Percentiles rank a stretch among this genome's conserved stretches.
Evolutionary conservation across 768 basidiomycete genomes (phyloP).

Genomic region (Lactifluus echinatus): DNA sequence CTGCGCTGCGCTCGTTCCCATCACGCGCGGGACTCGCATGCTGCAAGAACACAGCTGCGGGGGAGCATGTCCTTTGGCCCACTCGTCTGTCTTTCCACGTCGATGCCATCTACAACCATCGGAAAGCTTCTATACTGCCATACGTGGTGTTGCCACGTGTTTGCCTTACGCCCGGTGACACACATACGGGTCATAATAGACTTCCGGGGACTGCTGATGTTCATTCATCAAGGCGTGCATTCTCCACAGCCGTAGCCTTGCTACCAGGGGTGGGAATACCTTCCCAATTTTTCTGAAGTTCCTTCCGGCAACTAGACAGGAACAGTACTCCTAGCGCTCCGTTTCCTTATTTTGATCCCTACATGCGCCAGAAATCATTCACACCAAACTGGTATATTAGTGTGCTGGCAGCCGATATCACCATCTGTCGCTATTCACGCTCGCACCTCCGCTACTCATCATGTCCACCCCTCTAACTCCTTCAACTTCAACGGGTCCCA

Average conservation of each 20-base stretch:
- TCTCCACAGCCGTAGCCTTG: not conserved
- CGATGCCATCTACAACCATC: not conserved
- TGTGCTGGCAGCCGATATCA: not conserved
- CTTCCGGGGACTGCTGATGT: not conserved
- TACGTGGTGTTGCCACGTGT: constrained; percentile 9
- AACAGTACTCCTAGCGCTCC: not conserved
- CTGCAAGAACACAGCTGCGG: not conserved
- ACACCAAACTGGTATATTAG: constrained; percentile 1
- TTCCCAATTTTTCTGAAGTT: constrained; percentile 4
- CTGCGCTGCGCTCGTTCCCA: not conserved
- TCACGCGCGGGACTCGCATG: not conserved
- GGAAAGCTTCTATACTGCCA: not conserved
- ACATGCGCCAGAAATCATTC: not conserved
- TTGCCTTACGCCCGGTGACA: constrained; percentile 6
- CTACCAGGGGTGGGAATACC: constrained; percentile 6
- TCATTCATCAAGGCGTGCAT: not conserved
- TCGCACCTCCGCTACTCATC: not conserved
- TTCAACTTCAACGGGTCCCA: not conserved
- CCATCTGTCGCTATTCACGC: not conserved
- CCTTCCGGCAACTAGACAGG: not conserved
- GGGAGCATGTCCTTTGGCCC: not conserved
- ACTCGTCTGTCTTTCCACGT: not conserved
- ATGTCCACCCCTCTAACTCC: constrained; percentile 1
- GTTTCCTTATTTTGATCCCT: not conserved
- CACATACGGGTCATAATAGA: not conserved